A percentile compares a stretch with the other conserved stretches of the same genome.
Evolutionary conservation across 148 eudicot genomes (phyloP).

Genomic region (Hydrangea macrophylla): DNA sequence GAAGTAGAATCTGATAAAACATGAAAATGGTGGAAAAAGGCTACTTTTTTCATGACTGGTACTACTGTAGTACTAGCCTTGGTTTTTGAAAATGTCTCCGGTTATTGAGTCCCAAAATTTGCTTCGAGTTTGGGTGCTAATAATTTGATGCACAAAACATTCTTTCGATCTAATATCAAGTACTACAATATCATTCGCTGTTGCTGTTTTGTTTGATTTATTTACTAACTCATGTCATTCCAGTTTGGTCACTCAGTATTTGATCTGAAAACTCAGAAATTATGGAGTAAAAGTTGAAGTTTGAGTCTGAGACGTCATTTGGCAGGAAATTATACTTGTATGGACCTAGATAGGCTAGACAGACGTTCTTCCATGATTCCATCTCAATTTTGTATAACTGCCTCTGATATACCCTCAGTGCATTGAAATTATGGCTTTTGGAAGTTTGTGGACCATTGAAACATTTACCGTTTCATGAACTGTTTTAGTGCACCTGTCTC

Average conservation of each 20-base stretch:
- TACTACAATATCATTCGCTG: too few species aligned
- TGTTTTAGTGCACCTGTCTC: background rate
- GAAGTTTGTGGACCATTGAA: background rate
- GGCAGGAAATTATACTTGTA: background rate
- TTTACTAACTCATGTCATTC: background rate
- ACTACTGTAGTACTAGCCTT: too few species aligned
- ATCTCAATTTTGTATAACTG: background rate
- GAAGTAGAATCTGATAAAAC: background rate
- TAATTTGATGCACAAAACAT: background rate
- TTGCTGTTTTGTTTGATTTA: background rate
- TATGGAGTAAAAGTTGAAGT: background rate
- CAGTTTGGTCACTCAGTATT: background rate
- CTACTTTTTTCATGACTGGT: too few species aligned
- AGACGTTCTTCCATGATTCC: background rate
- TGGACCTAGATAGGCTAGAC: background rate
- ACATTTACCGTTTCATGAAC: background rate
- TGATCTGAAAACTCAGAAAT: background rate
- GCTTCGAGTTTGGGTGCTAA: background rate
- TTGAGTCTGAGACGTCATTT: background rate
- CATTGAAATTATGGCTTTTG: background rate
- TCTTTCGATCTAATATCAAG: background rate
- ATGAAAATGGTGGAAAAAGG: background rate
- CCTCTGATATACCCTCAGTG: background rate
- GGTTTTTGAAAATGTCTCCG: too few species aligned
- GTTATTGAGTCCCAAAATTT: background rate